Evolutionary conservation across 805 yeast species (phyloP), one percentile per base, ranked within the genome.

Genomic region (Blastobotrys terrestris): DNA sequence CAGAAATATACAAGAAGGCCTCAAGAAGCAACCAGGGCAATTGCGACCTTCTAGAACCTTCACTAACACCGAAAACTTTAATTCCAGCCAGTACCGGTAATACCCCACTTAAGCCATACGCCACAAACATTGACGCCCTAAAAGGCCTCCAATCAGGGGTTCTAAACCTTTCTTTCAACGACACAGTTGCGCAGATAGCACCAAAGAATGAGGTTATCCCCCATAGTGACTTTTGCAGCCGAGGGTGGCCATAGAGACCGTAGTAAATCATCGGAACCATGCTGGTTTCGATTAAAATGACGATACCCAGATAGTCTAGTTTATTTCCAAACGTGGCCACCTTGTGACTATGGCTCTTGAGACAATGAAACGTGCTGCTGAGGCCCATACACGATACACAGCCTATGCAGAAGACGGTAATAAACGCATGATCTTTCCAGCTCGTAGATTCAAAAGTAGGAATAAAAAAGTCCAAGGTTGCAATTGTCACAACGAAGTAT

Each of bases 21-120:
- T 89, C 97, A 6, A 74, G 57, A 0, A 83, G 58, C 13, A 90
- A 72, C 83, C 85, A 89, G 16, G 65, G 66, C 18, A 87, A 68
- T 20, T 81, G 81, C 6, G 84, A 72, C 48, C 91, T 70, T 2
- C 61, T 60, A 46, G 70, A 66, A 3, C 85, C 77, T 48, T 73
- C 79, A 1, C 63, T 61, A 16, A 63, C 55, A 0, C 94, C 95
- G 59, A 72, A 80, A 8, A 62, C 50, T 14, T 57, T 52, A 2
- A 76, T 55, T 0, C 91, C 90, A 11, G 72, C 72, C 0, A 79
- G 50, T 1, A 90, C 75, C 0, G 97, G 97, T 3, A 88, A 67
- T 0, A 79, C 73, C 0, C 94, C 92, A 0, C 89, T 80, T 18
- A 88, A 72, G 0, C 97, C 97, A 69, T 91, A 90, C 1, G 77